Evolutionary conservation across 352 stramenopile species (phyloP), one percentile per base, ranked within the genome.

Genomic region (Phytophthora parvispora): DNA sequence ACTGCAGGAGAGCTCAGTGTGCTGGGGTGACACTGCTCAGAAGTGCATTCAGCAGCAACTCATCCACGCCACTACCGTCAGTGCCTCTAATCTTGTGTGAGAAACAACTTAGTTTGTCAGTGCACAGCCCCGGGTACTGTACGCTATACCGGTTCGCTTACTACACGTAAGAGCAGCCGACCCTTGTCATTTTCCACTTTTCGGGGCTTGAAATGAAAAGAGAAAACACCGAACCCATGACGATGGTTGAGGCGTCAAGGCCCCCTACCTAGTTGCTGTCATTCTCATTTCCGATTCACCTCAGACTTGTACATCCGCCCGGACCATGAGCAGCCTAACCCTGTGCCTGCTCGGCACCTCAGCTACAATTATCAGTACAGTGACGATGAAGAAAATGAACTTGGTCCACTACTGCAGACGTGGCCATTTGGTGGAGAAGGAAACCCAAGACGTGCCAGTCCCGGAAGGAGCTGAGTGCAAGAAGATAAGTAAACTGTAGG

Each of bases 1-100:
- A 5, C 25, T 74, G 49, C 15, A 47, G 27, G 67, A 70, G 42
- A 74, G 60, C 31, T 63, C 48, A 6, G 22, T 74, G 20, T 74
- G 60, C 34, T 70, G 20, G n/a, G 67, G 67, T 0, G 54, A 74
- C 31, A 74, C 67, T 4, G 40, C 29, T 1, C 15, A 60, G 0
- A 66, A 25, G 36, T 45, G 27, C 8, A 43, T 70, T 34, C 6
- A 70, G 47, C 60, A 70, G 31, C 67, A 60, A 20, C 49, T 74
- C 2, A 49, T 38, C 60, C 54, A 65, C 6, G 49, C 49, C 5
- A 42, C 49, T 0, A 24, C 38, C 2, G 36, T 45, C 16, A 45
- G 15, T 45, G 38, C 38, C 16, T 45, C 18, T 16, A 22, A 22
- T 8, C 16, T 45, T 24, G 5, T 1, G 4, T 36, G 31, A n/a